A percentile compares a stretch with the other conserved stretches of the same genome.
phyloP scores from a whole-genome alignment of 331 rosid species.

The Cydonia oblonga region DNA sequence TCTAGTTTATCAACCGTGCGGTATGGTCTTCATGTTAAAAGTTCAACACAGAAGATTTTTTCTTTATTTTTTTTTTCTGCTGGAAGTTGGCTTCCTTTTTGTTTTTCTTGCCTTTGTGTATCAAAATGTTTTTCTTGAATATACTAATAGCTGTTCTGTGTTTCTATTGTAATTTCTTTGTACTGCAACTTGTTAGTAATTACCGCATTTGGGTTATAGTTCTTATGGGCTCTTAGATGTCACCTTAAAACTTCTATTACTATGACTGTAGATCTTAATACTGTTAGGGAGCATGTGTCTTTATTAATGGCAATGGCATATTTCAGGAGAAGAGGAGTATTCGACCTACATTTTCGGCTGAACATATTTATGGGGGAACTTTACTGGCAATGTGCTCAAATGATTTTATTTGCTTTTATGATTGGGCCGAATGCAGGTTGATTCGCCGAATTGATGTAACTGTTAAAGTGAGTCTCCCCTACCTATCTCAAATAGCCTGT shows the following conservation, averaged over 20 bases:
- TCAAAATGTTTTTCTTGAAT: neutral
- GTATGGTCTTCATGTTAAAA: neutral
- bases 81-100: too few relatives aligned
- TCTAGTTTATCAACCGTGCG: neutral
- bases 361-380: conserved; percentile 78
- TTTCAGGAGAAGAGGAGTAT: conserved; percentile 91
- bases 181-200: neutral
- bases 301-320: conserved; percentile 9
- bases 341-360: conserved; percentile 94
- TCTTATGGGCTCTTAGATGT: neutral
- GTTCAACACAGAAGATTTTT: neutral
- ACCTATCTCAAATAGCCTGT: neutral
- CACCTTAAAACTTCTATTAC: neutral
- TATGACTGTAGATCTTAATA: too few relatives aligned
- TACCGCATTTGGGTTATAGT: neutral
- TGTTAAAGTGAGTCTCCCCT: conserved; percentile 72
- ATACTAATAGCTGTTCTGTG: neutral
- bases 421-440: conserved; percentile 95
- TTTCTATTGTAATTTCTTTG: neutral
- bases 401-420: conserved; percentile 96
- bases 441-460: conserved; percentile 94
- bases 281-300: too few relatives aligned
- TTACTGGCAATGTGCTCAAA: conserved; percentile 95
- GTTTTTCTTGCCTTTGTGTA: neutral
- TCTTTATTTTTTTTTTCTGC: neutral